Evolutionary conservation across 805 yeast genomes (phyloP), one percentile per base, ranked within the genome.

Genomic region (Candida krabiensis): DNA sequence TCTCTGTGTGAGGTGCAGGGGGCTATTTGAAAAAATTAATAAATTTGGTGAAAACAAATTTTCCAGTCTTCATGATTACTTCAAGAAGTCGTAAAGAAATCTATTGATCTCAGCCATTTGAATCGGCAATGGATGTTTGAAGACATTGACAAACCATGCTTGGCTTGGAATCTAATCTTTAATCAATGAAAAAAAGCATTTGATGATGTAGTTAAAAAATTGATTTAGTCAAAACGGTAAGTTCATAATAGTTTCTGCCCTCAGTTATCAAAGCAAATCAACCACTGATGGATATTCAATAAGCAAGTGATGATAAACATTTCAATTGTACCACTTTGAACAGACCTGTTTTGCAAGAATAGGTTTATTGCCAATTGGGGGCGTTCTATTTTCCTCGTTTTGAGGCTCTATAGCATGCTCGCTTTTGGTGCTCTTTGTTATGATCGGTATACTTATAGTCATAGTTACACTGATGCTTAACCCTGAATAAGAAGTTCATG

Each of bases 391-490:
- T 35, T 35, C 24, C 44, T 53, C 63, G 67, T 65, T 63, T 64
- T 70, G 66, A 55, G 30, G 31, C 23, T 26, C 38, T 73, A 34
- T 34, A 11, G 33, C 27, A 31, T 39, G 17, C 38, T 43, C 43
- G 33, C 43, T 28, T 40, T 41, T 78, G 72, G 75, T 68, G 72
- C 61, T 52, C 59, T 63, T 52, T 67, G 80, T 79, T 53, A 69
- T 77, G 83, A 77, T 67, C 61, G 82, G 85, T 77, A 83, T 70
- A 58, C 63, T 70, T 44, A 34, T 49, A 40, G 91, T 84, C 90
- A 84, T 84, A 84, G 90, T 83, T 83, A 83, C 90, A 83, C 90
- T 83, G 90, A 83, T 42, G 25, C 28, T 37, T 37, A 23, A 19
- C 27, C 25, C 11, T n/a, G n/a, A n/a, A n/a, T n/a, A n/a, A n/a